Conservation (phyloP, 257 asterid species). For the Salvia rosmarinus region DNA sequence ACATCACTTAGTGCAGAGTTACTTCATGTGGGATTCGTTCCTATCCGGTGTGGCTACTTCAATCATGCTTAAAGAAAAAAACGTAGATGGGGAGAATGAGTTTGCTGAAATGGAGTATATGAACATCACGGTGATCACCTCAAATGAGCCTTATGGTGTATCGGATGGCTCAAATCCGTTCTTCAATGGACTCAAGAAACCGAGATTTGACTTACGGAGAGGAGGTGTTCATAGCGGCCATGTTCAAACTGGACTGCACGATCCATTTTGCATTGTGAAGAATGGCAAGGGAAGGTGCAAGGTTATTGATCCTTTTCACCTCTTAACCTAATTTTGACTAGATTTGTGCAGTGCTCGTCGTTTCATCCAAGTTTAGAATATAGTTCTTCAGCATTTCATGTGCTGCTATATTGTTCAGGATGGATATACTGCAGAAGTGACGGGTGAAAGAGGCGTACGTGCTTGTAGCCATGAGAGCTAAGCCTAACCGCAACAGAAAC, state of each 20-base stretch:
- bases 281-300: conserved; percentile 74
- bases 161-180: conserved; percentile 77
- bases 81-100: conserved; percentile 62
- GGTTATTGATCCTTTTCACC: conserved; percentile 44
- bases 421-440: conserved; percentile 64
- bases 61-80: conserved; percentile 55
- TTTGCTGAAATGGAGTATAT: conserved; percentile 83
- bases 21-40: conserved; percentile 90
- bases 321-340: not conserved
- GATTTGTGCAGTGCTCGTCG: too few relatives aligned
- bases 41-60: conserved; percentile 83
- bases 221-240: conserved; percentile 84
- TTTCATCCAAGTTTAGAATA: not conserved
- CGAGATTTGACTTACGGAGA: conserved; percentile 55
- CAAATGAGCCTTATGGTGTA: conserved; percentile 68
- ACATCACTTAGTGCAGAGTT: conserved; percentile 58
- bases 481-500: conserved; percentile 53
- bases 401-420: conserved; percentile 49
- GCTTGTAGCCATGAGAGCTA: conserved; percentile 85
- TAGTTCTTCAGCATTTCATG: not conserved
- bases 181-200: conserved; percentile 53
- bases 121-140: conserved; percentile 79
- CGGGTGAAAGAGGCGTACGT: conserved; percentile 53
- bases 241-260: conserved; percentile 67
- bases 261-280: conserved; percentile 70